A percentile compares a stretch with the other conserved stretches of the same genome.
Conservation (phyloP, 176 grass and related monocot species). For the Triticum aestivum region DNA sequence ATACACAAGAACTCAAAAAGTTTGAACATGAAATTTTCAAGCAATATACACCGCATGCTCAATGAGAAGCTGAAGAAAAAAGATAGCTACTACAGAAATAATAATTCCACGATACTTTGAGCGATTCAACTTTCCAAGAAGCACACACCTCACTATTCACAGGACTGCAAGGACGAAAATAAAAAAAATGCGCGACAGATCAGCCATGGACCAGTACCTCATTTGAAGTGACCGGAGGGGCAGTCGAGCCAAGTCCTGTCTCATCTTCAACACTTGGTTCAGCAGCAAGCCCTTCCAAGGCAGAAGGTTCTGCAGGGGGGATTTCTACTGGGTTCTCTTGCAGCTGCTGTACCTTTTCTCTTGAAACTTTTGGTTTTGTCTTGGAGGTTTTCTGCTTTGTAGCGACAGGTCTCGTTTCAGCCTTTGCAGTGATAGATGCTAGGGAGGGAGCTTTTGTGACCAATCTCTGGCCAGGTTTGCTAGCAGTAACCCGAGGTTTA, state of each 20-base stretch:
- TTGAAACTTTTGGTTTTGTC: conserved; percentile 55
- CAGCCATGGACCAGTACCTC: conserved; percentile 73
- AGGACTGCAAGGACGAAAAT: conserved; percentile 53
- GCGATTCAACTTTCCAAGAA: conserved; percentile 63
- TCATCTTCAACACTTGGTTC: conserved; percentile 44
- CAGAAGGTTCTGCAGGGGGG: conserved; percentile 32
- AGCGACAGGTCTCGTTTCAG: conserved; percentile 35
- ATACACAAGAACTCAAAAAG: conserved; percentile 56
- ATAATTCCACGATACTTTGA: conserved; percentile 40
- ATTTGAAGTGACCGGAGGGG: conserved; percentile 37
- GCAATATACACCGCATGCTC: conserved; percentile 59
- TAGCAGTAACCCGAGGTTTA: conserved; percentile 25
- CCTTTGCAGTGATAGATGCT: conserved; percentile 26
- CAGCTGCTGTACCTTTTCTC: conserved; percentile 42
- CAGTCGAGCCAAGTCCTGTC: conserved; percentile 17
- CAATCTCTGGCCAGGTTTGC: conserved; percentile 58
- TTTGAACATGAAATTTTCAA: conserved; percentile 50
- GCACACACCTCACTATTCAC: conserved; percentile 76
- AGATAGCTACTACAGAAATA: conserved; percentile 47
- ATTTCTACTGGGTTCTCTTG: conserved; percentile 32
- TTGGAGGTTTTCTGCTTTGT: conserved; percentile 47
- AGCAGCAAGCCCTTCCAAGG: conserved; percentile 1
- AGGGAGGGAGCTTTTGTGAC: conserved; percentile 33
- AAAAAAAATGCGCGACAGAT: conserved; percentile 43
- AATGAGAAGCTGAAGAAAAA: conserved; percentile 57